phyloP scores from a whole-genome alignment of 306 rosid species.

The Quercus aquifolioides region DNA sequence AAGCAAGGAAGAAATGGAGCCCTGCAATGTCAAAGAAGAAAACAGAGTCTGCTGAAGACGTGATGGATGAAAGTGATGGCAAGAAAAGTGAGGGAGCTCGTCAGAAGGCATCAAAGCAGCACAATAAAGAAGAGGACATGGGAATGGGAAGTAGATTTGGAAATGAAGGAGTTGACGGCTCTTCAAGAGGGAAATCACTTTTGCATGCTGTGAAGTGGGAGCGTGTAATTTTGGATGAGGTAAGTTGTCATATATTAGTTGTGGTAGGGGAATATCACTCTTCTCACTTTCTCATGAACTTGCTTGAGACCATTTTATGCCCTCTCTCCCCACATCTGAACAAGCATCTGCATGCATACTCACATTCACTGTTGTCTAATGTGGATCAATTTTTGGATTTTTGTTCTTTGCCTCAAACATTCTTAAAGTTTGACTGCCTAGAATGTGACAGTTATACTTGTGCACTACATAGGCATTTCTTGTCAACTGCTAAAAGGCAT shows the following conservation, averaged over 20 bases:
- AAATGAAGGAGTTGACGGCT: neutral
- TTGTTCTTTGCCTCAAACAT: neutral
- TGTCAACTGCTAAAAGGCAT: neutral
- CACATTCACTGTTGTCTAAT: neutral
- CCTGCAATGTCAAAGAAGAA: conserved; percentile 13
- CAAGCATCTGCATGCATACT: neutral
- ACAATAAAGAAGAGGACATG: conserved; percentile 26
- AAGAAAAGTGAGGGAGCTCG: conserved; percentile 5
- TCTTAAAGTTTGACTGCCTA: neutral
- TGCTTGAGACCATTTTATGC: neutral
- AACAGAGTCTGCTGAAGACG: conserved; percentile 18
- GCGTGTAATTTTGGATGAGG: conserved; percentile 92
- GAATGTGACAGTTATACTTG: neutral
- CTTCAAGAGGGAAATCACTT: conserved; percentile 35
- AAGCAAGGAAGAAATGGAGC: conserved; percentile 44
- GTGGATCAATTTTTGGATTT: neutral
- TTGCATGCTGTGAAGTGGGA: conserved; percentile 79
- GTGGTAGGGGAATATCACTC: neutral
- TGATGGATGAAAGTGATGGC: conserved; percentile 11
- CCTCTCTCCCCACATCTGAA: neutral
- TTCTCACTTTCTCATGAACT: neutral
- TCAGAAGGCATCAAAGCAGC: conserved; percentile 9
- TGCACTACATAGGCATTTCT: neutral
- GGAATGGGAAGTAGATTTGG: neutral
- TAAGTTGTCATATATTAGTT: conserved; percentile 26